A percentile compares a stretch with the other conserved stretches of the same genome.
Conservation (phyloP, 495 filamentous ascomycete species). For the Durotheca rogersii region DNA sequence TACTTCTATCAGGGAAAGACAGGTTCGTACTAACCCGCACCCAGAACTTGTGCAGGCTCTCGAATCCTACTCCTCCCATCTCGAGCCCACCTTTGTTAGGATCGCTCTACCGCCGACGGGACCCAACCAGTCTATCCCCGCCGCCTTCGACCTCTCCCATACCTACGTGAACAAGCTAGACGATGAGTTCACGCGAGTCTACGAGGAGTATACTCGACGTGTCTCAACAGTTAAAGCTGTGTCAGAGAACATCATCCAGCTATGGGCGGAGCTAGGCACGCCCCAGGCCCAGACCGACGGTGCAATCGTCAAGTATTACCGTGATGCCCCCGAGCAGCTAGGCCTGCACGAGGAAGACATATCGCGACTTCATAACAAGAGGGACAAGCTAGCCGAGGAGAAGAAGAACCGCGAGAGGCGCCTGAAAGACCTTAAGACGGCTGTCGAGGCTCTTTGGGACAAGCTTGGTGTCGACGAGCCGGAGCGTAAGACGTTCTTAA, state of each 20-base stretch:
- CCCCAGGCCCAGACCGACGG: conserved; percentile 90
- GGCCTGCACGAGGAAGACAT: conserved; percentile 88
- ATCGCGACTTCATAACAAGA: conserved; percentile 64
- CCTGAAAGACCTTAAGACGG: conserved; percentile 69
- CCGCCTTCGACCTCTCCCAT: conserved; percentile 83
- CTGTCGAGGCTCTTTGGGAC: conserved; percentile 84
- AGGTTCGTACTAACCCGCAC: conserved; percentile 13
- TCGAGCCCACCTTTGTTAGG: conserved; percentile 80
- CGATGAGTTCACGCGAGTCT: conserved; percentile 86
- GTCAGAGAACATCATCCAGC: conserved; percentile 81
- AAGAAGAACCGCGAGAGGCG: conserved; percentile 82
- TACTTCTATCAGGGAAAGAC: neutral
- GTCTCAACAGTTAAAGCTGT: conserved; percentile 70
- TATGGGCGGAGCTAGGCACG: conserved; percentile 93
- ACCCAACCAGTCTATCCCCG: conserved; percentile 69
- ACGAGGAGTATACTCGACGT: conserved; percentile 89
- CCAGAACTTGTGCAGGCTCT: conserved; percentile 89
- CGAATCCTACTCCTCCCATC: conserved; percentile 90
- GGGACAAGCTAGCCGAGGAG: conserved; percentile 88
- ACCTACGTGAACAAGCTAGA: conserved; percentile 86
- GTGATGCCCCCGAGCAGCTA: conserved; percentile 87
- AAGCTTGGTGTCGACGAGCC: conserved; percentile 77
- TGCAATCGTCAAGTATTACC: conserved; percentile 81
- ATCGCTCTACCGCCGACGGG: conserved; percentile 79
- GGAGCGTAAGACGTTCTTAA: conserved; percentile 81